Base-by-base conservation (phyloP, 805 yeast species). In the Monosporozyma aquatica region DNA sequence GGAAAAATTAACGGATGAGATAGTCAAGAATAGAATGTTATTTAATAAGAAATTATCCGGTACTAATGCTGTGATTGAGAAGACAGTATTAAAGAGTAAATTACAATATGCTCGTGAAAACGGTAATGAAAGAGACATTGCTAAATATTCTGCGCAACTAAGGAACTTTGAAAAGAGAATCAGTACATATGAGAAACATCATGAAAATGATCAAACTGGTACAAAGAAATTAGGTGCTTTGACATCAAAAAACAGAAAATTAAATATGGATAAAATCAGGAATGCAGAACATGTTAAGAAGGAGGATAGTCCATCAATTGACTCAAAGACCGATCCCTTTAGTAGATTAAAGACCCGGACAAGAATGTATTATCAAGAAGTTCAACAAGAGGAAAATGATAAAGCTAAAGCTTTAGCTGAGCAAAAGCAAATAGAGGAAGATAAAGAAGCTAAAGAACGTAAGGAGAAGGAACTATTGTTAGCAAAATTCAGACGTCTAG, bases 281-380 rank as follows among this genome's bases (percentile, higher is more conserved):
- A 72, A 74, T 53, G 96, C 95, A 0, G 97, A 89, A 59, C 63
- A 78, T 39, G 80, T 68, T 65, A 58, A 73, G 80, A 50, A 76
- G 65, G 56, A 62, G 49, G 54, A 61, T 58, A 17, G 22, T 25
- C 17, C 34, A 9, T 50, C 46, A 46, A 57, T 53, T 41, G 64
- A 65, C 44, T 69, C 75, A 6, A 60, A 59, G 42, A 76, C 71
- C 53, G 85, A 92, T 66, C 97, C 98, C 18, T 92, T 92, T 64
- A 77, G 83, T 51, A 78, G 97, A 61, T 74, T 92, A 57, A 82
- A 85, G 59, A 90, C 97, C 1, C 82, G 79, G 47, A 85, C 97
- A 1, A 76, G 85, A 54, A 77, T 86, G 46, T 90, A 86, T 63
- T 87, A 87, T 41, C 68, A 70, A 37, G 74, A 61, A 43, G 65